Base-by-base conservation (phyloP, 1,284 basidiomycete species). In the Mycena sp. region DNA sequence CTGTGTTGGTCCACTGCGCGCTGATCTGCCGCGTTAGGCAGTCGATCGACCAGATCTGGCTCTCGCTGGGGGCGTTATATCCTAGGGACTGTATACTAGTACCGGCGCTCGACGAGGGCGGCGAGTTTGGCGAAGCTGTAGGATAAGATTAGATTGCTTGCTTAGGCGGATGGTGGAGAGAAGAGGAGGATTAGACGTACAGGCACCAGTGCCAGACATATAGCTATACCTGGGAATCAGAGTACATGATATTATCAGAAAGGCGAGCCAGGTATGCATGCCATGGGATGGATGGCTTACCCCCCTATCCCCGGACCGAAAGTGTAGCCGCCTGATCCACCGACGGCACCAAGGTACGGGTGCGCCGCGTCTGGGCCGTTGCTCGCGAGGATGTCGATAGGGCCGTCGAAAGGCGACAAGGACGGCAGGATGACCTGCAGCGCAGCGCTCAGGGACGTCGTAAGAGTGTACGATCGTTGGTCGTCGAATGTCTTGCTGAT, bases 1-100 rank as follows among this genome's bases (percentile, higher is more conserved):
- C 59, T 21, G 52, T 4, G 30, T 55, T 61, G 4, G 38, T 61
- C 59, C 59, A 61, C 45, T 61, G 59, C 3, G 52, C 52, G 1
- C 45, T 49, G 17, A 61, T 17, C 23, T 43, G 38, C 6, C 17
- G 51, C 44, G 52, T 54, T 23, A 43, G 44, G 45, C 59, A 61
- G 25, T 55, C 48, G 35, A 61, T 30, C 16, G 21, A 48, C 52
- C 59, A 61, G 2, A 61, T 55, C 37, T 48, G 44, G 45, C 45
- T 61, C 38, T 61, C 52, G 21, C 35, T 19, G 17, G 48, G 51
- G 1, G 51, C 59, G 29, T 50, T 49, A 23, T 30, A 23, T 12
- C 2, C 3, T 21, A 54, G 26, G 3, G 45, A 43, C 40, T 43
- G 17, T 7, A 61, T 14, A 35, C 59, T 61, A 2, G 51, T 54